Evolutionary conservation across 768 basidiomycete genomes (phyloP), one percentile per base, ranked within the genome.

Genomic region (Russula emetica): DNA sequence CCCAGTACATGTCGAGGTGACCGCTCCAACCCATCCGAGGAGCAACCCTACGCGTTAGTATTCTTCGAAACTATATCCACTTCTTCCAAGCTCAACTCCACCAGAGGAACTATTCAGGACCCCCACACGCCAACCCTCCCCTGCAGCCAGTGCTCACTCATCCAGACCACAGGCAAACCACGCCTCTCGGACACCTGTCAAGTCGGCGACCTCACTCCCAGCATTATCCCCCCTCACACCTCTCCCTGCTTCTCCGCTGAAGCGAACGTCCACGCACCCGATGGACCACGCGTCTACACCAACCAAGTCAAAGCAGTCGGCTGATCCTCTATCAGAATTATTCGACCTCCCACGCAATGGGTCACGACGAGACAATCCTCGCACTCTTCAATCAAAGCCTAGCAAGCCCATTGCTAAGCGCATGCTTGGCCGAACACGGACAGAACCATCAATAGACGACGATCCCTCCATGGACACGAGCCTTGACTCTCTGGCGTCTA

Each of bases 401-500:
- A 60, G 65, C 22, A 74, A 76, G 50, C 54, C 68, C 18, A 72
- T 90, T 6, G 80, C 86, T 13, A 85, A 83, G 61, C 85, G 88
- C 24, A 91, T 91, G 88, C 82, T 90, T 1, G 80, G 80, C 10
- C 81, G 88, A 1, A 85, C 87, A 14, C 82, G 78, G 61, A 90
- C 88, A 0, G 87, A 87, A 30, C 77, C 84, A 1, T 81, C 80
- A n/a, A n/a, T 56, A 5, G 69, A 30, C 9, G 67, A 68, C 36
- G 30, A 50, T 7, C 22, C 47, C 11, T 26, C 53, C 22, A 52
- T 83, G 54, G 77, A 77, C 64, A 57, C 65, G 20, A 57, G 70
- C 57, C 58, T 72, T 65, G 55, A 73, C 47, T 54, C 69, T 66
- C 30, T 72, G 67, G 40, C 58, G 58, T 44, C 67, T 55, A 45